A percentile compares a stretch with the other conserved stretches of the same genome.
These are phyloP conservation scores for Lactarius hengduanensis DNA, from an alignment of 768 basidiomycete genomes.

Conservation along the genomic window DNA sequence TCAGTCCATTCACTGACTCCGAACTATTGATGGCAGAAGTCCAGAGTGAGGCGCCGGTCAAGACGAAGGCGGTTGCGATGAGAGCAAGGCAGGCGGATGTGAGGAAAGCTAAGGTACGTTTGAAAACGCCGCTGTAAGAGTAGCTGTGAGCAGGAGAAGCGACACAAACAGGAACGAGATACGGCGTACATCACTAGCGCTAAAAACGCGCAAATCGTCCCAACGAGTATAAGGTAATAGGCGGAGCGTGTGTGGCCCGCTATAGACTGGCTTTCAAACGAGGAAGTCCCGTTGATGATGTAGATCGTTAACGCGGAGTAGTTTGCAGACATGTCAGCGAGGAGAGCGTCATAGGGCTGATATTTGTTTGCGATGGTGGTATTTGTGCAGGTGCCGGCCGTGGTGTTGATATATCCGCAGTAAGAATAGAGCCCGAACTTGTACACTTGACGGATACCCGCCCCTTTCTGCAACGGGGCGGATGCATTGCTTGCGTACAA, in stretches of 20 bases:
- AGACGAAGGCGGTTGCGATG: slow-evolving; percentile 56
- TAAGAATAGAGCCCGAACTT: slow-evolving; percentile 80
- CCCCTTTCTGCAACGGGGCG: slow-evolving; percentile 52
- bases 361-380: slow-evolving; percentile 57
- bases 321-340: slow-evolving; percentile 64
- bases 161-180: slow-evolving; percentile 9
- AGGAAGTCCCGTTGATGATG: slow-evolving; percentile 48
- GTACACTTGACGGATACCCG: slow-evolving; percentile 69
- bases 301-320: slow-evolving; percentile 55
- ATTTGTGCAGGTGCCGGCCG: slow-evolving; percentile 63
- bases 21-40: slow-evolving; percentile 68
- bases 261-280: slow-evolving; percentile 59
- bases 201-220: slow-evolving; percentile 62
- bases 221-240: slow-evolving; percentile 73
- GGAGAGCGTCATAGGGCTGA: slow-evolving; percentile 61
- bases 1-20: slow-evolving; percentile 53
- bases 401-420: slow-evolving; percentile 65
- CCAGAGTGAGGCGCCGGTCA: slow-evolving; percentile 76
- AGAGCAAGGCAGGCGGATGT: slow-evolving; percentile 62
- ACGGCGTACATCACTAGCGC: slow-evolving; percentile 63
- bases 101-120: slow-evolving; percentile 64
- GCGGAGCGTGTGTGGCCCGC: slow-evolving; percentile 65
- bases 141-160: slow-evolving; percentile 6
- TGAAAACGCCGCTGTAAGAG: slow-evolving; percentile 57
- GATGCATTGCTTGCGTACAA: slow-evolving; percentile 68